phyloP scores from a whole-genome alignment of 106 monocot species.

The Dactylorhiza incarnata region DNA sequence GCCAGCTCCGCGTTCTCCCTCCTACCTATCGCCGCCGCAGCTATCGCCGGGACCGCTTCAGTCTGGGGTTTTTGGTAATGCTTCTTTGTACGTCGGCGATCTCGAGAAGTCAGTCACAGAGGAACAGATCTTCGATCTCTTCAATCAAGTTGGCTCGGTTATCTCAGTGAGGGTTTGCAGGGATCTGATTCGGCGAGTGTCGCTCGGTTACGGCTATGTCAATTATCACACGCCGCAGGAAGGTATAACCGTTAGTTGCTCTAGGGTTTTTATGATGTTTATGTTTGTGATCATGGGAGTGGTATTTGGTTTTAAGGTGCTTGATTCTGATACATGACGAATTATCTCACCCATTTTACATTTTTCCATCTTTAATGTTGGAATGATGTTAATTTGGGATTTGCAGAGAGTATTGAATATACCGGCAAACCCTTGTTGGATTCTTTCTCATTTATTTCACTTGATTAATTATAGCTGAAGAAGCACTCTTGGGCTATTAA shows the following conservation, averaged over 20 bases:
- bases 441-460: no score
- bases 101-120: constrained; percentile 35
- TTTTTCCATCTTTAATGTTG: not conserved
- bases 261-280: not conserved
- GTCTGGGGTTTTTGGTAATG: constrained; percentile 9
- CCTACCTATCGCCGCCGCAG: constrained; percentile 1
- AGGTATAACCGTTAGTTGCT: not conserved
- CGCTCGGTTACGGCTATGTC: constrained; percentile 57
- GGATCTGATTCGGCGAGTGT: constrained; percentile 23
- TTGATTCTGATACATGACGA: not conserved
- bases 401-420: no score
- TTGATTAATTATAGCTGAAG: no score
- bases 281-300: not conserved
- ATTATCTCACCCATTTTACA: not conserved
- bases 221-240: constrained; percentile 23
- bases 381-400: not conserved
- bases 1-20: not conserved
- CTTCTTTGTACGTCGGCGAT: constrained; percentile 53
- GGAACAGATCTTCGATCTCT: constrained; percentile 26
- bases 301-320: not conserved
- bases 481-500: no score
- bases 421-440: no score
- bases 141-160: constrained; percentile 28
- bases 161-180: constrained; percentile 49
- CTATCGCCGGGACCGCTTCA: constrained; percentile 1